These are phyloP conservation scores for Bacterosira constricta DNA, from an alignment of 108 stramenopile genomes.

Conservation along the genomic window DNA sequence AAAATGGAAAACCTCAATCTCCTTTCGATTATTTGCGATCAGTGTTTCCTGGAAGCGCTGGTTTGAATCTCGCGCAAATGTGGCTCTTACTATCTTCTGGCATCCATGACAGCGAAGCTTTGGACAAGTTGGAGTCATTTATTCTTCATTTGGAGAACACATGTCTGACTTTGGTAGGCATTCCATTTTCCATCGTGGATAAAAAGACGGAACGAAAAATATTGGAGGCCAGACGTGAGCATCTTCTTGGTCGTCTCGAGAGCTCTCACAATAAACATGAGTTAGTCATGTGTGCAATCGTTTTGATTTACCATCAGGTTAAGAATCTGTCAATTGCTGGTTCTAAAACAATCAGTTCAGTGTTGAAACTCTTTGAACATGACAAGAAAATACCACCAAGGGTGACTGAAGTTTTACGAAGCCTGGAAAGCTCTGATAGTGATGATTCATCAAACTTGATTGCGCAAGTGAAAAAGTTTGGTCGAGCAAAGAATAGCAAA, in stretches of 20 bases:
- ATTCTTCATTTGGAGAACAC: conserved; percentile 11
- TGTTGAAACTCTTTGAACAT: conserved; percentile 1
- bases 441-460: conserved; percentile 1
- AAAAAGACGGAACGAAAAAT: conserved; percentile 39
- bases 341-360: background rate
- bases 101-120: background rate
- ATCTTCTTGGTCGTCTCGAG: conserved; percentile 11
- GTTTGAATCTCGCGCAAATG: conserved; percentile 18
- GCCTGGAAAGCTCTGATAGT: background rate
- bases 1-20: conserved; percentile 8
- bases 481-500: conserved; percentile 20
- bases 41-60: conserved; percentile 13
- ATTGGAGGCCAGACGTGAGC: conserved; percentile 13
- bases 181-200: conserved; percentile 34
- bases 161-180: conserved; percentile 28
- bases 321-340: conserved; percentile 25
- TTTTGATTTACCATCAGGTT: conserved; percentile 25
- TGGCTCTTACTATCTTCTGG: conserved; percentile 11
- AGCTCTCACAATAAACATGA: conserved; percentile 7
- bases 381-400: conserved; percentile 26
- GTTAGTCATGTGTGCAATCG: conserved; percentile 1
- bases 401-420: conserved; percentile 3
- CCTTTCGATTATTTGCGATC: conserved; percentile 17
- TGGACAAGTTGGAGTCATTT: conserved; percentile 24
- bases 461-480: conserved; percentile 6